Conservation (phyloP, 2,329 filamentous ascomycete genomes). For the Fonsecaea nubica region DNA sequence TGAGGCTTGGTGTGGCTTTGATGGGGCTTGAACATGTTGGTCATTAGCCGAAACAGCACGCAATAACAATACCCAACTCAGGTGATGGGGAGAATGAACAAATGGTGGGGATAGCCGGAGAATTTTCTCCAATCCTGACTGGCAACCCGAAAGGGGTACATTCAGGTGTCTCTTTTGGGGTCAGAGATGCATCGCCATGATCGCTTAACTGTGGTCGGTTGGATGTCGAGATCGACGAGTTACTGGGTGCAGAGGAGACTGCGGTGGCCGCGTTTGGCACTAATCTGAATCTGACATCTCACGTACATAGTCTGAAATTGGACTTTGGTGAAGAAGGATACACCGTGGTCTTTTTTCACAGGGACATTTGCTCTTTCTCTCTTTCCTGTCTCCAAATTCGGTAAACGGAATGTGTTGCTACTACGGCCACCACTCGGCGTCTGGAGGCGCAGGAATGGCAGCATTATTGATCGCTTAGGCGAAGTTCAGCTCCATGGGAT, state of each 20-base stretch:
- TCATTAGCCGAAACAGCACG: constrained; percentile 6
- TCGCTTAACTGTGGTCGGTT: not conserved
- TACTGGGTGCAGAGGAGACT: not conserved
- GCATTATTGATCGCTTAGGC: constrained; percentile 2
- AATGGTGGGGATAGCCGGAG: constrained; percentile 4
- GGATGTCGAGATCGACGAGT: constrained; percentile 5
- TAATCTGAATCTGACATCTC: constrained; percentile 9
- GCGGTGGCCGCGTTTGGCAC: not conserved
- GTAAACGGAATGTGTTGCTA: not conserved
- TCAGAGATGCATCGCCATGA: constrained; percentile 4
- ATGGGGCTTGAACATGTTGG: constrained; percentile 12
- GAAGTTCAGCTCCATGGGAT: constrained; percentile 2
- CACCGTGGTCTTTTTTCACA: constrained; percentile 1
- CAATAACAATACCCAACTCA: constrained; percentile 9
- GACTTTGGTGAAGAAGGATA: constrained; percentile 7
- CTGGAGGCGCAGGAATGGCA: constrained; percentile 1
- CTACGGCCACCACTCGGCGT: not conserved
- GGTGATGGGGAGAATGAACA: not conserved
- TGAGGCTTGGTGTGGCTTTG: constrained; percentile 19
- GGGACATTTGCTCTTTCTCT: not conserved
- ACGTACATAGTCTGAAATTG: constrained; percentile 16
- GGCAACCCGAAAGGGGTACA: not conserved
- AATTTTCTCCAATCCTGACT: constrained; percentile 1
- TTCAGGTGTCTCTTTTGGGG: not conserved
- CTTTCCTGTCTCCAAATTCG: not conserved